A percentile compares a stretch with the other conserved stretches of the same genome.
These are phyloP conservation scores for Zangia roseola DNA, from an alignment of 768 basidiomycete species.

Conservation along the genomic window DNA sequence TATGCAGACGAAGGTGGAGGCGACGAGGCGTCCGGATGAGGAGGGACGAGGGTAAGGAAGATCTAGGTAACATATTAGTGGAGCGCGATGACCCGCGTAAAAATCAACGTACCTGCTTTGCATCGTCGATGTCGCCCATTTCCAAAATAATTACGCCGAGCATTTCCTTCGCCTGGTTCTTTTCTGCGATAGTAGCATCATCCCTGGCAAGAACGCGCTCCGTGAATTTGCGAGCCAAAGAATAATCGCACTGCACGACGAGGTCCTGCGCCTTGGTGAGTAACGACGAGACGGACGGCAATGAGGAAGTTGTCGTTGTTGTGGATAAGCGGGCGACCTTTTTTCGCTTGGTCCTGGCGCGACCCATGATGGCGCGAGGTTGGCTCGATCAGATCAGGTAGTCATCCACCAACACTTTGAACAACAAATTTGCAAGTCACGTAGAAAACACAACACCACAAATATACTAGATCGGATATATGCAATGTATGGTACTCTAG, in stretches of 20 bases:
- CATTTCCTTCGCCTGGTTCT: constrained; percentile 75
- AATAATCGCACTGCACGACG: constrained; percentile 81
- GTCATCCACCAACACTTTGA: no score
- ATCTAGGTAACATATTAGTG: constrained; percentile 41
- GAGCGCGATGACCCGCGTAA: neutral
- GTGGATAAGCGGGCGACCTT: constrained; percentile 17
- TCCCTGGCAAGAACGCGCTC: constrained; percentile 65
- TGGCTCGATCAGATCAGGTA: constrained; percentile 5
- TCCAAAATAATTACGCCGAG: constrained; percentile 79
- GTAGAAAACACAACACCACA: no score
- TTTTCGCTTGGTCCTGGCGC: constrained; percentile 47
- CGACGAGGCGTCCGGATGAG: constrained; percentile 55
- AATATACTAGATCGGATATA: no score
- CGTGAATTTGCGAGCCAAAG: constrained; percentile 73
- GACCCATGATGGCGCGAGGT: constrained; percentile 51
- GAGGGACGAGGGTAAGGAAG: constrained; percentile 59
- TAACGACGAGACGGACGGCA: constrained; percentile 52
- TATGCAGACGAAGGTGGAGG: constrained; percentile 74
- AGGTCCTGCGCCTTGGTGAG: constrained; percentile 79
- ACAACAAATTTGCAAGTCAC: no score
- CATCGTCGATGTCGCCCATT: constrained; percentile 70
- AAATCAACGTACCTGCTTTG: constrained; percentile 55
- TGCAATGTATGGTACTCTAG: no score
- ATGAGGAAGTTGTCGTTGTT: constrained; percentile 14
- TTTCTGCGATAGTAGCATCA: constrained; percentile 37